Evolutionary conservation across 2,329 filamentous ascomycete genomes (phyloP), one percentile per base, ranked within the genome.

Genomic region (Aspergillus japonicus): DNA sequence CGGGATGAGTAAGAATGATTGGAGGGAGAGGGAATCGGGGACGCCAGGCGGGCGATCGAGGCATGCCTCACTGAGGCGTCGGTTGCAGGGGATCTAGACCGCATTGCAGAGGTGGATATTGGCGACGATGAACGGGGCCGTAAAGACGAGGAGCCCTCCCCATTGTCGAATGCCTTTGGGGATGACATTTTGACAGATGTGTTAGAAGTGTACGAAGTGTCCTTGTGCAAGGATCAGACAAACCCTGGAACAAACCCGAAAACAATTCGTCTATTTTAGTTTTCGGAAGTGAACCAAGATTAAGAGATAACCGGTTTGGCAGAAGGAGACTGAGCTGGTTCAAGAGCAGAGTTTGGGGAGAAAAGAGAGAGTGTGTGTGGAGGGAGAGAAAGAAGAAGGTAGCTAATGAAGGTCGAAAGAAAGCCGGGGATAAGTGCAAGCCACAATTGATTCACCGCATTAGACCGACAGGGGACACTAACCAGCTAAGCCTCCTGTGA

Each of bases 31-130:
- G 84, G 83, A 33, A 87, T 71, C 3, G 84, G 83, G 7, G 83
- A 85, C 44, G 82, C 83, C 44, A 85, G 73, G 50, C 83, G 78
- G 53, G 81, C 82, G n/a, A 79, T 84, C 16, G 82, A 83, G 23
- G 80, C 78, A 57, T 83, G 83, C 70, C 82, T 76, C 47, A 54
- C 33, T n/a, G 77, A 77, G 33, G 79, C 80, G 29, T 79, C 78
- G 49, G 72, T 64, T 24, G 70, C 66, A 48, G 77, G 75, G 35
- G 78, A 80, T 14, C 69, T 70, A 24, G 74, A 72, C 19, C 68
- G 70, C 57, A 64, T 63, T n/a, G 69, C 65, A 33, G 71, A 69
- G 26, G 71, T 67, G 55, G 71, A 65, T 63, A 75, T 71, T 50
- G 71, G 71, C 61, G 73, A 61, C 59, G 73, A 61, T 58, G 74